Percentiles rank a stretch among this genome's conserved stretches.
Evolutionary conservation across 805 yeast genomes (phyloP).

Genomic region (Saccharomyces mikatae): DNA sequence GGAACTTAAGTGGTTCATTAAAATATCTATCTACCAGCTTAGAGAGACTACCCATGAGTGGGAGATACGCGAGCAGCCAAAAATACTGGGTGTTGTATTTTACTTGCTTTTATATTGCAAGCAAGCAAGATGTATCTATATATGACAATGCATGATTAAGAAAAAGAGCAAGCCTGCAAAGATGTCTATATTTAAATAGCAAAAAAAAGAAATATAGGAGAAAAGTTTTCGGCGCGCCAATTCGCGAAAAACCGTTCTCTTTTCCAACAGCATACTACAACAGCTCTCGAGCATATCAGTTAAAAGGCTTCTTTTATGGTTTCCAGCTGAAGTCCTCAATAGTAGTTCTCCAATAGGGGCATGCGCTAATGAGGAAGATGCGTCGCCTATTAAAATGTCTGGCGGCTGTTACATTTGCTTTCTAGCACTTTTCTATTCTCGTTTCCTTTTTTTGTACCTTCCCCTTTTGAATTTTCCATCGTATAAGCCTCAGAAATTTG

Average conservation of each 20-base stretch:
- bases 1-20: not conserved
- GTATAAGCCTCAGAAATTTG: not conserved
- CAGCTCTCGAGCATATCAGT: not conserved
- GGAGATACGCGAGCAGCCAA: not conserved
- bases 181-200: not conserved
- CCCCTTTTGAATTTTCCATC: not conserved
- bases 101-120: not conserved
- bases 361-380: not conserved
- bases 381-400: not conserved
- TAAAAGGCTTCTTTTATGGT: not conserved
- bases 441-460: not conserved
- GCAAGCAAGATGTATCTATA: not conserved
- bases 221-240: not conserved
- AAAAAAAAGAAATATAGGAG: not conserved
- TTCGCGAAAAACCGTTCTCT: not conserved
- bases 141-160: not conserved
- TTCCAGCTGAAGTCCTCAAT: not conserved
- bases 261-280: not conserved
- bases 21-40: not conserved
- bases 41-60: not conserved
- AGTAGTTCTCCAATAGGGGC: not conserved
- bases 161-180: not conserved
- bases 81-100: not conserved
- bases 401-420: not conserved
- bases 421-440: not conserved